Percentiles rank a stretch among this genome's conserved stretches.
Conservation (phyloP, 2,329 filamentous ascomycete genomes). For the Boeremia lycopersici region DNA sequence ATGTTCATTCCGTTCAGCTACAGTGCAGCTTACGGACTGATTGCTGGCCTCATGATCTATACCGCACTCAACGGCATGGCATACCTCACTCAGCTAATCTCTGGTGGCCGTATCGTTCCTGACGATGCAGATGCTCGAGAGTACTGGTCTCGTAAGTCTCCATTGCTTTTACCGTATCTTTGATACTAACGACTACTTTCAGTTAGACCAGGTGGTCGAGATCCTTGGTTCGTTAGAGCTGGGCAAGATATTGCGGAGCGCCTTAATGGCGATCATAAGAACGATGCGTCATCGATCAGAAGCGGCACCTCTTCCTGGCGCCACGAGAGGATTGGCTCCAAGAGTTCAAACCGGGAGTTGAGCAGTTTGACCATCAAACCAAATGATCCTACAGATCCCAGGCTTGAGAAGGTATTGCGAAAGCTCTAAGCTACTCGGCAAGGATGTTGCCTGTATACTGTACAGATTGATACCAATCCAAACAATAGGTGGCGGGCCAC, state of each 20-base stretch:
- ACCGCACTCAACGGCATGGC: slow-evolving; percentile 73
- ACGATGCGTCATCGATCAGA: slow-evolving; percentile 31
- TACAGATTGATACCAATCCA: slow-evolving; percentile 1
- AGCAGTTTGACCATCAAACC: slow-evolving; percentile 33
- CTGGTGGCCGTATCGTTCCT: slow-evolving; percentile 72
- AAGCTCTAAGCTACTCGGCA: slow-evolving; percentile 3
- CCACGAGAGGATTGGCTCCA: slow-evolving; percentile 33
- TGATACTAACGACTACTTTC: slow-evolving; percentile 19
- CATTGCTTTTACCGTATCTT: background rate
- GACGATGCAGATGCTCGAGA: slow-evolving; percentile 78
- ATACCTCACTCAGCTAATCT: slow-evolving; percentile 69
- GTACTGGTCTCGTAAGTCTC: slow-evolving; percentile 73
- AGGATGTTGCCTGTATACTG: background rate
- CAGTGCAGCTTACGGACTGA: slow-evolving; percentile 84
- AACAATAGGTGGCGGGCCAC: background rate
- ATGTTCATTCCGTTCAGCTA: slow-evolving; percentile 89
- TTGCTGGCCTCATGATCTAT: slow-evolving; percentile 78
- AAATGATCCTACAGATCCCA: slow-evolving; percentile 33
- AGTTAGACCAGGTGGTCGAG: slow-evolving; percentile 42
- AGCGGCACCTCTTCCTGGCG: slow-evolving; percentile 33
- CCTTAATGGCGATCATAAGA: slow-evolving; percentile 22
- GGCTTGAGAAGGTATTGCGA: slow-evolving; percentile 37
- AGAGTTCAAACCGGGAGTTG: slow-evolving; percentile 37
- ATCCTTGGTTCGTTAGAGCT: slow-evolving; percentile 44
- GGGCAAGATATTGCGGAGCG: slow-evolving; percentile 30